These are phyloP conservation scores for Pichia phayaonensis DNA, from an alignment of 805 yeast species.

Conservation along the genomic window DNA sequence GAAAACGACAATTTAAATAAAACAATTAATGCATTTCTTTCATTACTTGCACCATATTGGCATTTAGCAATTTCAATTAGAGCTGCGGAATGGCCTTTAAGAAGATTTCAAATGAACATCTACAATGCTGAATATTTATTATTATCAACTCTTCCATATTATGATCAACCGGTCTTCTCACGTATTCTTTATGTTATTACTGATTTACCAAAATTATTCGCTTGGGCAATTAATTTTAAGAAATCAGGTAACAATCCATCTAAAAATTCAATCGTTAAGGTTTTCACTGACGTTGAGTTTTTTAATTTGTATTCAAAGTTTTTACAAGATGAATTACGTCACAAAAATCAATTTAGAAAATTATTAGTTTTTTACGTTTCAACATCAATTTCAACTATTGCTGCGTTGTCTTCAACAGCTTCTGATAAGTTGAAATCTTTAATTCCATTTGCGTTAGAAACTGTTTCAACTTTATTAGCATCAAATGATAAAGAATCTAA, in stretches of 20 bases:
- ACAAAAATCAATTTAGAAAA: conserved; percentile 52
- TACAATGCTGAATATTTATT: conserved; percentile 69
- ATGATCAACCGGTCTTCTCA: conserved; percentile 62
- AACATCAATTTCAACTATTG: conserved; percentile 56
- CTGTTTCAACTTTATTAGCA: conserved; percentile 46
- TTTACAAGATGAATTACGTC: conserved; percentile 40
- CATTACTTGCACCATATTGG: conserved; percentile 70
- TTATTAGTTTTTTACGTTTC: conserved; percentile 77
- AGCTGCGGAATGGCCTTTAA: conserved; percentile 90
- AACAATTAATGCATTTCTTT: conserved; percentile 68
- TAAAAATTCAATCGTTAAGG: conserved; percentile 58
- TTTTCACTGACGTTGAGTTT: conserved; percentile 63
- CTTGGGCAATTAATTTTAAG: conserved; percentile 63
- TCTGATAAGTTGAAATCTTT: conserved; percentile 37
- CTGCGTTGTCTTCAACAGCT: conserved; percentile 44
- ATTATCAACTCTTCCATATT: conserved; percentile 74
- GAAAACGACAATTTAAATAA: conserved; percentile 65
- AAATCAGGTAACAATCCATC: conserved; percentile 54
- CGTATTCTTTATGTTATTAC: conserved; percentile 68
- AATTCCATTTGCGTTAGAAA: conserved; percentile 52
- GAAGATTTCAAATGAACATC: conserved; percentile 81
- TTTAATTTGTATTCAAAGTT: conserved; percentile 58
- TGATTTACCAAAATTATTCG: conserved; percentile 69
- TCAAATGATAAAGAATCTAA: conserved; percentile 53
- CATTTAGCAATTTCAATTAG: conserved; percentile 65